Percentiles rank a stretch among this genome's conserved stretches.
phyloP scores from a whole-genome alignment of 257 asterid genomes.

The Solanum clarkiae region DNA sequence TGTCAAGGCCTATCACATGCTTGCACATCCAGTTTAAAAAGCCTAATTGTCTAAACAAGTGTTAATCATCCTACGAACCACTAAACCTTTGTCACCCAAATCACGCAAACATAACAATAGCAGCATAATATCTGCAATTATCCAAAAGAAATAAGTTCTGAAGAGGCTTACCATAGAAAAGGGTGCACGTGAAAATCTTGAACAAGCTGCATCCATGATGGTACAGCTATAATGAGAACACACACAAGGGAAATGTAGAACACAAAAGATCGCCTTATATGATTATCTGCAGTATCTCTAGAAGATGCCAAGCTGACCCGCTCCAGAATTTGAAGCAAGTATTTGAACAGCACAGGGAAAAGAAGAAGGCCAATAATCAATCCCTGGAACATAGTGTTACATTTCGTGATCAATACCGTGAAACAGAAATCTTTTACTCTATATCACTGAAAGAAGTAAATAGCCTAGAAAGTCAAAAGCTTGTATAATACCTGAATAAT shows the following conservation, averaged over 20 bases:
- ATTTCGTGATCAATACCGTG: background rate
- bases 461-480: background rate
- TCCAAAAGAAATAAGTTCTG: background rate
- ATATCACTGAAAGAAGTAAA: constrained; percentile 2
- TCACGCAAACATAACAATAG: background rate
- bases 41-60: background rate
- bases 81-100: background rate
- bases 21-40: background rate
- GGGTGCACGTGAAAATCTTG: constrained; percentile 66
- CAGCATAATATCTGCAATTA: background rate
- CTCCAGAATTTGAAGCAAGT: constrained; percentile 26
- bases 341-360: constrained; percentile 51
- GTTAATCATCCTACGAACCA: background rate
- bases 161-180: constrained; percentile 41
- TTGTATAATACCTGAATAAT: constrained; percentile 63
- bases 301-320: constrained; percentile 12
- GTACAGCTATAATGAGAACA: constrained; percentile 42
- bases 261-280: constrained; percentile 39
- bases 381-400: constrained; percentile 40
- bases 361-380: constrained; percentile 62
- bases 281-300: constrained; percentile 21
- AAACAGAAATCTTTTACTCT: background rate
- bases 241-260: constrained; percentile 42
- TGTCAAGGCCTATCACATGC: background rate
- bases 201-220: constrained; percentile 90